These are phyloP conservation scores for Cubamyces lactineus DNA, from an alignment of 768 basidiomycete species.

Conservation along the genomic window DNA sequence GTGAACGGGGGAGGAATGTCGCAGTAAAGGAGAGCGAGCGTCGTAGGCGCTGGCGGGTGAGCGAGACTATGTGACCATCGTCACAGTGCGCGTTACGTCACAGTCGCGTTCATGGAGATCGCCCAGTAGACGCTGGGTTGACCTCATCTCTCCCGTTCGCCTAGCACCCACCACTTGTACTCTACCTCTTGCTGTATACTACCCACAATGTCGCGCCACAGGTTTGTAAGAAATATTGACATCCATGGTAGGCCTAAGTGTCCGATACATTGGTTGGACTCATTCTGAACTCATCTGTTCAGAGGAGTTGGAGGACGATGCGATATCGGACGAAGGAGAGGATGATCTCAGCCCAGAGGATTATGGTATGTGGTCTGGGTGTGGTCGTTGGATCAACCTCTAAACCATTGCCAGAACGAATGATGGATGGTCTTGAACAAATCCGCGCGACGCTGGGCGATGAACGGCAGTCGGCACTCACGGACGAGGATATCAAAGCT, in stretches of 20 bases:
- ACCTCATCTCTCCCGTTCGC: conserved; percentile 17
- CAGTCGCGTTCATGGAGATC: conserved; percentile 3
- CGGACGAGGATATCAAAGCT: conserved; percentile 77
- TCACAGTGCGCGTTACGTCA: conserved; percentile 11
- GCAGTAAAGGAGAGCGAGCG: not conserved
- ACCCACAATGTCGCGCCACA: conserved; percentile 86
- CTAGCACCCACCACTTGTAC: conserved; percentile 15
- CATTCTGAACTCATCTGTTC: not conserved
- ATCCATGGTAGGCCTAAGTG: conserved; percentile 54
- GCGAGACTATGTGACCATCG: not conserved
- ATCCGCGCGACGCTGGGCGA: conserved; percentile 71
- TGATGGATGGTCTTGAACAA: conserved; percentile 71
- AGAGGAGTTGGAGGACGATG: conserved; percentile 89
- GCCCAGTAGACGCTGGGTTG: conserved; percentile 7
- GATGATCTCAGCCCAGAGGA: conserved; percentile 84
- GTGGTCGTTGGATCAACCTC: not conserved
- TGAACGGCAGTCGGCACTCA: conserved; percentile 64
- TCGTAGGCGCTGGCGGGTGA: not conserved
- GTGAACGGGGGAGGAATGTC: conserved; percentile 9
- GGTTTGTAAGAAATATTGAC: conserved; percentile 85
- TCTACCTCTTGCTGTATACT: conserved; percentile 17
- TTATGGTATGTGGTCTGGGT: conserved; percentile 56
- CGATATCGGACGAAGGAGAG: conserved; percentile 75
- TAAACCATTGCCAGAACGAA: conserved; percentile 48
- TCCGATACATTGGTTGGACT: too few species aligned